A percentile compares a stretch with the other conserved stretches of the same genome.
Evolutionary conservation across 164 flowering plant species (phyloP).

Genomic region (Dillenia turbinata): DNA sequence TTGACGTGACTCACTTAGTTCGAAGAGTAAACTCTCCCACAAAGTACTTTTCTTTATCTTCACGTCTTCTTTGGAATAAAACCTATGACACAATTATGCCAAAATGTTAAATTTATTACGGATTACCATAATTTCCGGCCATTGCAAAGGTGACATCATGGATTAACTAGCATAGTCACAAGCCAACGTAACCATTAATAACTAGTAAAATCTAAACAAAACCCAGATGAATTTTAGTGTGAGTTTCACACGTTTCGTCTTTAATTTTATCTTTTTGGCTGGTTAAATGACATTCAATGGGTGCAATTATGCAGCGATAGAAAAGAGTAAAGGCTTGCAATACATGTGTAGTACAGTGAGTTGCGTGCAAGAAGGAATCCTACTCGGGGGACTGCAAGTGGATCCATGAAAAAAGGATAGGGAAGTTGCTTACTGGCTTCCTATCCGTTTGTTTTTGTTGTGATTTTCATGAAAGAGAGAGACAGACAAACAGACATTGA

Average conservation of each 20-base stretch:
- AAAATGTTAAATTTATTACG: too few species aligned
- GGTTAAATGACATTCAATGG: background rate
- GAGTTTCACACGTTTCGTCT: background rate
- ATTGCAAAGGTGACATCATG: too few species aligned
- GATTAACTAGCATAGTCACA: too few species aligned
- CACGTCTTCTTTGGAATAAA: too few species aligned
- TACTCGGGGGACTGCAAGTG: conserved; percentile 10
- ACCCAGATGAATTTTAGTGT: background rate
- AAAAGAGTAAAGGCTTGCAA: background rate
- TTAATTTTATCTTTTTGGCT: too few species aligned
- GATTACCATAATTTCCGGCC: too few species aligned
- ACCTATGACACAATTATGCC: too few species aligned
- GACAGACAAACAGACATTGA: conserved; percentile 7
- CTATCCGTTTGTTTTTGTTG: conserved; percentile 27
- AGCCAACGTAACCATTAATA: too few species aligned
- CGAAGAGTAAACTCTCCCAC: too few species aligned
- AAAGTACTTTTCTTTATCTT: too few species aligned
- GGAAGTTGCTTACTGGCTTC: conserved; percentile 26
- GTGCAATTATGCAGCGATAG: background rate
- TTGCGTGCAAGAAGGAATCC: too few species aligned
- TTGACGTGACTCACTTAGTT: too few species aligned
- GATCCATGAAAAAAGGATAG: conserved; percentile 15
- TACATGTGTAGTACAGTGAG: background rate
- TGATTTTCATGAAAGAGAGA: conserved; percentile 11
- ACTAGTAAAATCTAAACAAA: background rate